A percentile compares a stretch with the other conserved stretches of the same genome.
phyloP scores from a whole-genome alignment of 2,329 filamentous ascomycete species.

The Talaromyces sp. region DNA sequence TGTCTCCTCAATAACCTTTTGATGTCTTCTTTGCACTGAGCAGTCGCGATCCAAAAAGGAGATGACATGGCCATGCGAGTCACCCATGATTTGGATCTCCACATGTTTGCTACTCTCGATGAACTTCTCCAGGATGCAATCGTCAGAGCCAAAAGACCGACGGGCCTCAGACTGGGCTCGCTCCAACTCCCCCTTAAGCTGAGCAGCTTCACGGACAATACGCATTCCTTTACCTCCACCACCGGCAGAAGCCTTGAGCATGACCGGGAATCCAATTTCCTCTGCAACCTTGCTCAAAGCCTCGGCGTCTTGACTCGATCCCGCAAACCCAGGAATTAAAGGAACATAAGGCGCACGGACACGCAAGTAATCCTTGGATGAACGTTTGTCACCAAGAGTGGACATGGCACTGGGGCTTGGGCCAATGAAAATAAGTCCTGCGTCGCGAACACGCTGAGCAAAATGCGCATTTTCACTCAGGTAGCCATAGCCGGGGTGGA shows the following conservation, averaged over 20 bases:
- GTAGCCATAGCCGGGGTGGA: conserved; percentile 24
- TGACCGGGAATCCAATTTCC: background rate
- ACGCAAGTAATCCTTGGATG: conserved; percentile 21
- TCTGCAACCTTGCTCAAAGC: conserved; percentile 14
- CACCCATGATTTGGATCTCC: conserved; percentile 49
- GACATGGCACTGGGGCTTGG: conserved; percentile 26
- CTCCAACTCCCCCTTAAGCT: conserved; percentile 82
- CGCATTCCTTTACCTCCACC: conserved; percentile 14
- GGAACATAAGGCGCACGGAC: conserved; percentile 24
- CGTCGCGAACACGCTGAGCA: conserved; percentile 22
- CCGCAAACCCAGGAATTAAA: conserved; percentile 23
- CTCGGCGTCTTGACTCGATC: conserved; percentile 21
- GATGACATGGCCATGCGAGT: conserved; percentile 39
- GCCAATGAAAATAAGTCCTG: conserved; percentile 31
- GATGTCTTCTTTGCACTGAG: conserved; percentile 48
- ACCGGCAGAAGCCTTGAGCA: conserved; percentile 9
- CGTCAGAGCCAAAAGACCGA: conserved; percentile 94
- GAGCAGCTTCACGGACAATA: conserved; percentile 68
- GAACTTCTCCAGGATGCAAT: conserved; percentile 97
- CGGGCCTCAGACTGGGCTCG: conserved; percentile 95
- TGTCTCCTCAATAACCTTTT: conserved; percentile 51
- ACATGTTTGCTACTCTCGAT: conserved; percentile 85
- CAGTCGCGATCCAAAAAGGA: conserved; percentile 48
- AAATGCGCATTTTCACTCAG: conserved; percentile 33
- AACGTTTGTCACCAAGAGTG: conserved; percentile 28